Conservation (phyloP, 176 grass and related monocot genomes). For the Eragrostis curvula region DNA sequence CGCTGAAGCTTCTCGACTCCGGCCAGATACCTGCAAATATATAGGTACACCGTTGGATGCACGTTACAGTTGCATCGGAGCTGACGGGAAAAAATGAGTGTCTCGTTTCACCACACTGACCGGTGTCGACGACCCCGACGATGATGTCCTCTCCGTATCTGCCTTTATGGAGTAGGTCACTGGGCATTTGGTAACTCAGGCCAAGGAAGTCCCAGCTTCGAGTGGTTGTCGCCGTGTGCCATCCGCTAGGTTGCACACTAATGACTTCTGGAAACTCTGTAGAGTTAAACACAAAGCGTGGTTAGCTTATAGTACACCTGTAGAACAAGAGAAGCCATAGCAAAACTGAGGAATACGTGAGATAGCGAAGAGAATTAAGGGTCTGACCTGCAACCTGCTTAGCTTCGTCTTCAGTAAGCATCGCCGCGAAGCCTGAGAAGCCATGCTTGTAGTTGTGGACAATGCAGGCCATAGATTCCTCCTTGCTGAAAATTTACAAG, state of each 20-base stretch:
- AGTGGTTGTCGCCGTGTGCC: background rate
- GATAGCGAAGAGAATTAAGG: background rate
- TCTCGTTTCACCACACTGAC: background rate
- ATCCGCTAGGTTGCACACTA: conserved; percentile 9
- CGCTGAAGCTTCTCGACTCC: conserved; percentile 25
- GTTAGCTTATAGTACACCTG: background rate
- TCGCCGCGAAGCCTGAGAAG: conserved; percentile 72
- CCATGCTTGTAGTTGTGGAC: conserved; percentile 70
- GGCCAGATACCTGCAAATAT: conserved; percentile 47
- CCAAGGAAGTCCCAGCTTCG: conserved; percentile 47
- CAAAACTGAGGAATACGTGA: background rate
- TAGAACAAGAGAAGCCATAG: background rate
- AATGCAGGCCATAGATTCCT: conserved; percentile 56
- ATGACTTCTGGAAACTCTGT: conserved; percentile 27
- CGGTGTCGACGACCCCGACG: conserved; percentile 5
- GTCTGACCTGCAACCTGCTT: conserved; percentile 49
- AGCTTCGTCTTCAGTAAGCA: conserved; percentile 58
- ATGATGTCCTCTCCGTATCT: conserved; percentile 37
- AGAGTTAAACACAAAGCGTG: too few species aligned
- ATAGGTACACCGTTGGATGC: too few species aligned
- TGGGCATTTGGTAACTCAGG: conserved; percentile 15
- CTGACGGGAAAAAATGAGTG: too few species aligned
- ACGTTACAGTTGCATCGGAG: too few species aligned
- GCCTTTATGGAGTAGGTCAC: background rate
- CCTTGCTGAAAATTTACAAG: conserved; percentile 41